A percentile compares a stretch with the other conserved stretches of the same genome.
phyloP scores from a whole-genome alignment of 176 grass and related monocot genomes.

The Leersia perrieri region DNA sequence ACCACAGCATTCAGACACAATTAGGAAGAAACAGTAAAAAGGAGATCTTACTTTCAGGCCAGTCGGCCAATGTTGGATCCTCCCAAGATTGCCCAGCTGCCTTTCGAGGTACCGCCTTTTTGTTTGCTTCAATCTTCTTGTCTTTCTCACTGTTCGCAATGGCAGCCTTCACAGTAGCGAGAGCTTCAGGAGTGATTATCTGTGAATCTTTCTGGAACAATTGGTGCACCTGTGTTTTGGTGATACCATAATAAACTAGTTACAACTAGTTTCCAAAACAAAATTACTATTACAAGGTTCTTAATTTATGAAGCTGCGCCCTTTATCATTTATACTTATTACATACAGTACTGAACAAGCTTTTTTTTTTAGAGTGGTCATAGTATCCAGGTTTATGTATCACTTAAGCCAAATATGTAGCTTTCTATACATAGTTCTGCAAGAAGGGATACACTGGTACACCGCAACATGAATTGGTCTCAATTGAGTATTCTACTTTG shows the following conservation, averaged over 20 bases:
- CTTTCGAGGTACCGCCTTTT: conserved; percentile 67
- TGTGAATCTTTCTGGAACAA: conserved; percentile 71
- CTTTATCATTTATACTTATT: background rate
- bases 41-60: conserved; percentile 76
- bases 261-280: background rate
- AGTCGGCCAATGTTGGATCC: conserved; percentile 68
- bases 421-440: background rate
- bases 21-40: background rate
- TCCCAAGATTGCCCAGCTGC: conserved; percentile 84
- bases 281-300: background rate
- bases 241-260: background rate
- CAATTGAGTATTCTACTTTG: background rate
- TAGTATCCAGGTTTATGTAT: background rate
- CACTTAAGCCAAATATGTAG: background rate
- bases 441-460: background rate
- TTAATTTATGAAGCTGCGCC: background rate
- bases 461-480: background rate
- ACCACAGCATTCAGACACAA: background rate
- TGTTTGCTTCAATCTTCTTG: conserved; percentile 51
- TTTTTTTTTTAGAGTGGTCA: too few relatives aligned
- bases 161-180: conserved; percentile 67
- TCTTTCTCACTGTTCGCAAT: conserved; percentile 51
- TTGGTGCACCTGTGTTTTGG: conserved; percentile 38
- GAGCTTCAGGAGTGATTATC: conserved; percentile 56
- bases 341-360: background rate